Base-by-base conservation (phyloP, 1,139 yeast genomes). In the Lodderomyces elongisporus region DNA sequence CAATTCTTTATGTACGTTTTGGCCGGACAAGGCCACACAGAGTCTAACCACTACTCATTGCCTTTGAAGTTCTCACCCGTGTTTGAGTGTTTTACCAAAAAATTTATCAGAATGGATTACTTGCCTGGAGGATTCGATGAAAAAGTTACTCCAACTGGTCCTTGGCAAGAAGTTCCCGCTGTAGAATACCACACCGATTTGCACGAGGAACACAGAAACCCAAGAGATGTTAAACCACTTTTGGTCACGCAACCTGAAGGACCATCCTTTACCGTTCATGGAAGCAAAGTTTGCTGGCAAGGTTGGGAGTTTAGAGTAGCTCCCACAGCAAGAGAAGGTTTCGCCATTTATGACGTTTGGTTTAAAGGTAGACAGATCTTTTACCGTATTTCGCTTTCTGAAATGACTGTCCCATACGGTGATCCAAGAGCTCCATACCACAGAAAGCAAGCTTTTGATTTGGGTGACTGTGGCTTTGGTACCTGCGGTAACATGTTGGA, bases 391-490 rank as follows among this genome's bases (percentile, higher is more conserved):
- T 74, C 93, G 1, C 67, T 85, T 46, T 77, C 85, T 31, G 95
- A 85, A 62, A 85, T 85, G 95, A 83, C 94, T 25, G 95, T 85
- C 42, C 95, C 95, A 21, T 85, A 85, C 54, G 93, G 89, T 52
- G 94, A 84, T 56, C 93, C 94, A 47, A 75, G 94, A 60, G 84
- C 87, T 40, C 95, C 95, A 43, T 79, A 77, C 64, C 94, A 85
- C 65, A 77, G 95, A 69, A 85, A 85, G 66, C 93, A 84, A 69
- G 95, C 95, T 20, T 85, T 85, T 51, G 95, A 85, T 60, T 72
- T 85, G 52, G 95, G 95, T 57, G 95, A 85, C 58, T 79, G 87
- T 66, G 95, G 95, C 17, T 87, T 85, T 47, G 95, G 95, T 56
- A 74, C 69, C 44, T 76, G 74, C 46, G 94, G 87, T 49, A 84